phyloP scores from a whole-genome alignment of 2,329 filamentous ascomycete genomes.

The Tolypocladium ophioglossoides region DNA sequence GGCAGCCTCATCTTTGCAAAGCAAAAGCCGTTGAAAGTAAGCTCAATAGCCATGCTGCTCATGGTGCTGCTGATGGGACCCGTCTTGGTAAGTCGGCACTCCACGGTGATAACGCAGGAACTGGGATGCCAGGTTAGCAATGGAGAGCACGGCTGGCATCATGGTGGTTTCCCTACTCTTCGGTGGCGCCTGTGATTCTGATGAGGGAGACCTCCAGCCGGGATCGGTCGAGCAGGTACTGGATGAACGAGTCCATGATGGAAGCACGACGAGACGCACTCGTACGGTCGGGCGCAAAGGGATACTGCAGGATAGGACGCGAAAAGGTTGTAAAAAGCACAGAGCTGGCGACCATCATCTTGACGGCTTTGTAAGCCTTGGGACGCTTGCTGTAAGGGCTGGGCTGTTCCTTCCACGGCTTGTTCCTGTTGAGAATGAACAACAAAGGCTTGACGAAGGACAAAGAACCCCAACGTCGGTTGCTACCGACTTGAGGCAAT shows the following conservation, averaged over 20 bases:
- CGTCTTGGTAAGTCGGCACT: constrained; percentile 18
- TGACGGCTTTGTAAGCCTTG: neutral
- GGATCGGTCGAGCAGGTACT: constrained; percentile 15
- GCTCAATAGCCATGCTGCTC: constrained; percentile 15
- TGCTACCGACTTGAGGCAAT: neutral
- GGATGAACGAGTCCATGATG: constrained; percentile 17
- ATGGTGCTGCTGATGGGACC: constrained; percentile 19
- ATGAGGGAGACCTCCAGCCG: constrained; percentile 17
- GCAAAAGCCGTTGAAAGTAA: constrained; percentile 17
- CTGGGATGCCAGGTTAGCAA: constrained; percentile 7
- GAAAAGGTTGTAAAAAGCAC: constrained; percentile 15
- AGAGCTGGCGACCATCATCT: neutral
- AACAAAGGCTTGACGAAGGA: neutral
- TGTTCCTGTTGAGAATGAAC: neutral
- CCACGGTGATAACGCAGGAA: constrained; percentile 17
- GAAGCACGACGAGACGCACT: neutral
- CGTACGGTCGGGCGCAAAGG: neutral
- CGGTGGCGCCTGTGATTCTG: constrained; percentile 17
- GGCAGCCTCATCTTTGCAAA: constrained; percentile 20
- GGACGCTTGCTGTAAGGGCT: neutral
- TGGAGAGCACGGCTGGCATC: constrained; percentile 1
- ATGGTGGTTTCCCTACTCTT: constrained; percentile 14
- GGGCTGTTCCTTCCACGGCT: neutral
- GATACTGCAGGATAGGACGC: constrained; percentile 8
- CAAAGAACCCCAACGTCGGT: neutral